Percentiles rank a stretch among this genome's conserved stretches.
phyloP scores from a whole-genome alignment of 805 yeast species.

The Limtongozyma cylindracea region DNA sequence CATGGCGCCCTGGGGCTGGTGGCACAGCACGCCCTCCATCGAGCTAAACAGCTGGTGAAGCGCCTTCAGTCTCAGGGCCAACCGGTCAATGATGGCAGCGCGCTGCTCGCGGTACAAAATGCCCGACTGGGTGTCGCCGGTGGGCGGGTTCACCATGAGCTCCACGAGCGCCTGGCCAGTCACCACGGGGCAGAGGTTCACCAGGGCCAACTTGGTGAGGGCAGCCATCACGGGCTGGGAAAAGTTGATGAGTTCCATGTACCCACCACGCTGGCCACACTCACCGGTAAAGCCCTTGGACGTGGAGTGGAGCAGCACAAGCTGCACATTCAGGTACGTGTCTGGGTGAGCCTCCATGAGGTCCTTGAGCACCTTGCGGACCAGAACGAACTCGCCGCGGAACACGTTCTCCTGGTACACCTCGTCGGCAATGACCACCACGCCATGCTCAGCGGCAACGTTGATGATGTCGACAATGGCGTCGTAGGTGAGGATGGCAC shows the following conservation, averaged over 20 bases:
- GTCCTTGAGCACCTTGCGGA: conserved; percentile 53
- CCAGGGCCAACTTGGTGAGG: conserved; percentile 68
- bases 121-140: conserved; percentile 49
- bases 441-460: conserved; percentile 64
- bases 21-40: conserved; percentile 70
- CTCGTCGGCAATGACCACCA: conserved; percentile 88
- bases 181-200: conserved; percentile 83
- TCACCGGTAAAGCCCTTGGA: conserved; percentile 96
- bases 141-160: conserved; percentile 84
- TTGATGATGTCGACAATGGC: conserved; percentile 49
- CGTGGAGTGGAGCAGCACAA: conserved; percentile 90
- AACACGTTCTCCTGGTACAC: conserved; percentile 90
- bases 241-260: conserved; percentile 83
- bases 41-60: conserved; percentile 46
- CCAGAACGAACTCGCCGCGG: conserved; percentile 57
- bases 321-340: conserved; percentile 44
- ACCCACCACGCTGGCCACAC: conserved; percentile 99
- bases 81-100: too few relatives aligned
- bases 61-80: conserved; percentile 33
- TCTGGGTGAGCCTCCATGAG: conserved; percentile 29
- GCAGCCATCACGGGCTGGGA: conserved; percentile 39
- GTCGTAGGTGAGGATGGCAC: conserved; percentile 42
- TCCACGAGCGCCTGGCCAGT: conserved; percentile 88
- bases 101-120: conserved; percentile 26
- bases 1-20: conserved; percentile 94